Evolutionary conservation across 2,329 filamentous ascomycete genomes (phyloP).

Genomic region (Claviceps pazoutovae): DNA sequence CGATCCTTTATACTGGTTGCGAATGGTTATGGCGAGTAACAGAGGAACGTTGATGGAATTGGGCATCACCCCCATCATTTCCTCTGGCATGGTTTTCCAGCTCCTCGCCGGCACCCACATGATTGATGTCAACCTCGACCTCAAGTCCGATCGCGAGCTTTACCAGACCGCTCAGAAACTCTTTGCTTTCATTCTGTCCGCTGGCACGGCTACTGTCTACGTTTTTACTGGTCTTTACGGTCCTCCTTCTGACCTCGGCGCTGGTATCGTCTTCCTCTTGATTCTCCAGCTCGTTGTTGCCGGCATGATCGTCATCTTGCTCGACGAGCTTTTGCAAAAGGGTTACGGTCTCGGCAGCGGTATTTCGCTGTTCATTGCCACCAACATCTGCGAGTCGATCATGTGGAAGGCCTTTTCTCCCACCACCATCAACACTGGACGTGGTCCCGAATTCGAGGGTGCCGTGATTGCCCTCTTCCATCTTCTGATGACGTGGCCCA

Average conservation of each 20-base stretch:
- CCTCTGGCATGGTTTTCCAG: constrained; percentile 99
- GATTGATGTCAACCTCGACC: constrained; percentile 99
- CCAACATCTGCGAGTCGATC: constrained; percentile 99
- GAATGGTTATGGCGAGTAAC: constrained; percentile 99
- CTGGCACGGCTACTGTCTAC: constrained; percentile 95
- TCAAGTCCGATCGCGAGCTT: constrained; percentile 98
- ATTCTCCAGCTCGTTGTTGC: constrained; percentile 96
- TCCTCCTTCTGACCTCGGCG: constrained; percentile 88
- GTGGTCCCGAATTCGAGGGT: constrained; percentile 97
- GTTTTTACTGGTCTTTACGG: constrained; percentile 97
- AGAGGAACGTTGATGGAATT: constrained; percentile 90
- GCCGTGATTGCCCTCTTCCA: constrained; percentile 97
- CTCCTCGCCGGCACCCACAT: constrained; percentile 97
- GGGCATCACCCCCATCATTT: constrained; percentile 97
- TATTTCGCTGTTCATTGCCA: constrained; percentile 98
- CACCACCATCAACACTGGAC: constrained; percentile 97
- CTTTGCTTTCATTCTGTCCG: constrained; percentile 92
- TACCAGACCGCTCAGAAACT: constrained; percentile 99
- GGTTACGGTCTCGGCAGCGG: constrained; percentile 96
- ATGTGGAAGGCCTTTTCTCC: constrained; percentile 99
- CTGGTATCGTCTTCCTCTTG: constrained; percentile 94
- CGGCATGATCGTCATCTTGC: constrained; percentile 95
- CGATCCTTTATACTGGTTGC: constrained; percentile 97
- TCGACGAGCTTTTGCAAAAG: constrained; percentile 98
- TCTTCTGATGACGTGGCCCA: constrained; percentile 93